Evolutionary conservation across 441 rosid species (phyloP).

Genomic region (Theobroma grandiflorum): DNA sequence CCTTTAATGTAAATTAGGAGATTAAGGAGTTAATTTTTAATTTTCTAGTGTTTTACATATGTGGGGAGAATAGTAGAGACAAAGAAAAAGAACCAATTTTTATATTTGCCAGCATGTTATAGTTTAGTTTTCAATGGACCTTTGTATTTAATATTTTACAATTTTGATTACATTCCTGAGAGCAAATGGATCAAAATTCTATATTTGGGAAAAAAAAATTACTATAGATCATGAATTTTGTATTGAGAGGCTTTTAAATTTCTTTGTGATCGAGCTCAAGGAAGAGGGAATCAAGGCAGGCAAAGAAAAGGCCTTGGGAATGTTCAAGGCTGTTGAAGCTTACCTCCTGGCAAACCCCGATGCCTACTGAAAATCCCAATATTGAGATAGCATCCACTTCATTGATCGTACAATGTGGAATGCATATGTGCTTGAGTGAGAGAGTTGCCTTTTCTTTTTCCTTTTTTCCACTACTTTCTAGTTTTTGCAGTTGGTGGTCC

Average conservation of each 20-base stretch:
- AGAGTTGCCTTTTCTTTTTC: not conserved
- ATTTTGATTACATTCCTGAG: not conserved
- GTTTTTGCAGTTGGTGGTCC: not conserved
- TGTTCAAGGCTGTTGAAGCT: constrained; percentile 47
- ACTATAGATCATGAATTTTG: not conserved
- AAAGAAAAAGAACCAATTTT: not conserved
- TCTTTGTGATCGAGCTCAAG: constrained; percentile 14
- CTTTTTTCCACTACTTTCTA: not conserved
- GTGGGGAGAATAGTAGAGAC: not conserved
- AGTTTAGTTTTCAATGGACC: not conserved
- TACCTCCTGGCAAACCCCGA: constrained; percentile 40
- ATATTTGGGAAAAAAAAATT: not conserved
- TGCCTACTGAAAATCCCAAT: not conserved
- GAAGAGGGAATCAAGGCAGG: constrained; percentile 43
- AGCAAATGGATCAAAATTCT: not conserved
- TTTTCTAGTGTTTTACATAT: not conserved
- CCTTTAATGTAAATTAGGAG: not conserved
- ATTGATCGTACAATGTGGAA: not conserved
- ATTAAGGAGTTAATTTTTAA: not conserved
- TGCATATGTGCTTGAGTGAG: not conserved
- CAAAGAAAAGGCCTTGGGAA: constrained; percentile 28
- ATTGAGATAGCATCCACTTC: not conserved
- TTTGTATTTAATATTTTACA: not conserved
- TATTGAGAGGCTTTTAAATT: not conserved
- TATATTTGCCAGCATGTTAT: not conserved